A percentile compares a stretch with the other conserved stretches of the same genome.
These are phyloP conservation scores for Capsicum pubescens DNA, from an alignment of 257 asterid species.

Conservation along the genomic window DNA sequence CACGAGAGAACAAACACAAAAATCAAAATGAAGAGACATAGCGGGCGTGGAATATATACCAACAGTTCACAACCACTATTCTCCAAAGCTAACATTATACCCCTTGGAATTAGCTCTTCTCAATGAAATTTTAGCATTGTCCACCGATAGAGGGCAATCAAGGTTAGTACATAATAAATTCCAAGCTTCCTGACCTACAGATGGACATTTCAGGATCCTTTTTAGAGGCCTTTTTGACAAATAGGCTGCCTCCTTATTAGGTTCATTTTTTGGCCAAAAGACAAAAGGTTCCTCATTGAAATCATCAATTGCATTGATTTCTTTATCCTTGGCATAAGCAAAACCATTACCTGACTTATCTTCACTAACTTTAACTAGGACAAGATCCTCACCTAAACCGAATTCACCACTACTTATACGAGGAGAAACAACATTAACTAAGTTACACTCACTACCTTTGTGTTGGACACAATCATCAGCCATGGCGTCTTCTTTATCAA, in stretches of 20 bases:
- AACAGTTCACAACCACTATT: conserved; percentile 11
- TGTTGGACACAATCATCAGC: no score
- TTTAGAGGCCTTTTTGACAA: no score
- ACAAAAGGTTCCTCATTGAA: conserved; percentile 12
- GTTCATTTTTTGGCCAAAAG: background rate
- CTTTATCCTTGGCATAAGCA: conserved; percentile 24
- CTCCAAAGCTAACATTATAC: conserved; percentile 62
- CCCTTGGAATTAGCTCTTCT: conserved; percentile 79
- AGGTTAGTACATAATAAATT: no score
- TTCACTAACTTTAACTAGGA: background rate
- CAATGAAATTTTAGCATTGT: no score
- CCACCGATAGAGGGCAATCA: no score
- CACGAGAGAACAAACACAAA: background rate
- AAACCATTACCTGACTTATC: conserved; percentile 34
- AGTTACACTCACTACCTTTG: conserved; percentile 20
- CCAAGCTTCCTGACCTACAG: no score
- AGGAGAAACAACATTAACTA: conserved; percentile 21
- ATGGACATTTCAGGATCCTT: no score
- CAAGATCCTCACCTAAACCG: background rate
- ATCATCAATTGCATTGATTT: background rate
- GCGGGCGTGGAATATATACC: background rate
- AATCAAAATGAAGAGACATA: background rate
- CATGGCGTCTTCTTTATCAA: no score
- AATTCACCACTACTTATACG: conserved; percentile 14
- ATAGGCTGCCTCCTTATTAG: background rate